These are phyloP conservation scores for Jatropha multifida DNA, from an alignment of 441 rosid genomes.

Conservation along the genomic window DNA sequence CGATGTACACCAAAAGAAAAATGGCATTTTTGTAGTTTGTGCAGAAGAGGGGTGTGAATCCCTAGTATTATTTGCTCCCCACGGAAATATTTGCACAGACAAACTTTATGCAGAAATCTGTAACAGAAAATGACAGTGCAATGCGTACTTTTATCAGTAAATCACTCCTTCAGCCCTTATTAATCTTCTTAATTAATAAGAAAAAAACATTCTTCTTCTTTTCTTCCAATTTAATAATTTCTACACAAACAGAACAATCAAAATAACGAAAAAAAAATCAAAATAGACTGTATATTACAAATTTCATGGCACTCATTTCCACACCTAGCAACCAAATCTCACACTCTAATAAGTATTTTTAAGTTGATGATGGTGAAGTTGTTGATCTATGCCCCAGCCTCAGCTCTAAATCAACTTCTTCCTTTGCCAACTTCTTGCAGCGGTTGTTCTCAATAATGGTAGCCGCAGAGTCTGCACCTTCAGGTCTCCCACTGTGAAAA, in stretches of 20 bases:
- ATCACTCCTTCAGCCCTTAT: constrained; percentile 31
- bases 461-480: too few relatives aligned
- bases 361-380: constrained; percentile 42
- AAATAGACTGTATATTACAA: constrained; percentile 15
- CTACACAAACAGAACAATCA: not conserved
- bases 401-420: constrained; percentile 92
- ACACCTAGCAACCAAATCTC: constrained; percentile 17
- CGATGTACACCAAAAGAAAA: not conserved
- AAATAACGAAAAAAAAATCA: not conserved
- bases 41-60: constrained; percentile 10
- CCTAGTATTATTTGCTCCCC: constrained; percentile 30
- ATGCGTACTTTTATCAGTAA: constrained; percentile 22
- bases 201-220: not conserved
- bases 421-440: constrained; percentile 29
- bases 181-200: constrained; percentile 3
- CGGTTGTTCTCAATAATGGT: constrained; percentile 12
- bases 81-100: constrained; percentile 49
- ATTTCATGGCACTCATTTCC: constrained; percentile 7
- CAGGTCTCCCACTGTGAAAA: constrained; percentile 4
- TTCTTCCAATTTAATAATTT: not conserved
- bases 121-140: constrained; percentile 52
- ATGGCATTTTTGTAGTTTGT: constrained; percentile 26
- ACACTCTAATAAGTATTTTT: not conserved
- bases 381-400: constrained; percentile 66
- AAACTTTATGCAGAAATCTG: constrained; percentile 43